These are phyloP conservation scores for Strigomonas culicis DNA, from an alignment of 208 protist species.

Conservation along the genomic window DNA sequence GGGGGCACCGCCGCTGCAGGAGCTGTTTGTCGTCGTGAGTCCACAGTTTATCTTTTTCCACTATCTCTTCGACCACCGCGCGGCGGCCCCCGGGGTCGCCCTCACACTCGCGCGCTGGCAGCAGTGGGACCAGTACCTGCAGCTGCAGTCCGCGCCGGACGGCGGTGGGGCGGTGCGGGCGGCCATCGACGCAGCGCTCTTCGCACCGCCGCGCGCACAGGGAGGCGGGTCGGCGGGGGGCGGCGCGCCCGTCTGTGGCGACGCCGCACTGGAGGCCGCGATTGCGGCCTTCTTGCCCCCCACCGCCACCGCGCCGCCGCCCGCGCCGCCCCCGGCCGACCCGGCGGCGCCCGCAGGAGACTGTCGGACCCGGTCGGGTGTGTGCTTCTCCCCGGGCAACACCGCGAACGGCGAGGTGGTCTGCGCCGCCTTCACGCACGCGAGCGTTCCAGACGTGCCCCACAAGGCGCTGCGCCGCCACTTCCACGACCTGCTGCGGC, in stretches of 20 bases:
- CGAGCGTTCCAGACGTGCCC: conserved; percentile 15
- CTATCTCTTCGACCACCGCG: conserved; percentile 11
- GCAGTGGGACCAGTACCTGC: not conserved
- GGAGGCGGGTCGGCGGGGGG: not conserved
- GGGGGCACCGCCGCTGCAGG: not conserved
- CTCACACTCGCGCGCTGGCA: not conserved
- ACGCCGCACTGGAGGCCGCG: not conserved
- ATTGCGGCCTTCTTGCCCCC: not conserved
- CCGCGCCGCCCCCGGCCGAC: not conserved
- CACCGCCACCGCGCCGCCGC: not conserved
- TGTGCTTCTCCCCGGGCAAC: too few relatives aligned
- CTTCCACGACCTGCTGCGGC: conserved; percentile 65
- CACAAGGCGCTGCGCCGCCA: conserved; percentile 57
- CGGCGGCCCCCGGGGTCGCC: conserved; percentile 4
- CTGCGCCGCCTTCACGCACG: too few relatives aligned
- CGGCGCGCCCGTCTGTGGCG: not conserved
- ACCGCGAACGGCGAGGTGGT: too few relatives aligned
- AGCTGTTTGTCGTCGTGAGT: not conserved
- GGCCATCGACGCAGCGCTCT: not conserved
- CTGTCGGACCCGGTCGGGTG: too few relatives aligned
- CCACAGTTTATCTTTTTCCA: conserved; percentile 10
- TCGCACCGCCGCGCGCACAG: not conserved
- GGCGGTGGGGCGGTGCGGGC: not conserved
- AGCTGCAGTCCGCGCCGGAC: not conserved
- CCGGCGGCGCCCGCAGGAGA: too few relatives aligned